Percentiles rank a stretch among this genome's conserved stretches.
Evolutionary conservation across 805 yeast species (phyloP).

Genomic region (Hanseniaspora lindneri): DNA sequence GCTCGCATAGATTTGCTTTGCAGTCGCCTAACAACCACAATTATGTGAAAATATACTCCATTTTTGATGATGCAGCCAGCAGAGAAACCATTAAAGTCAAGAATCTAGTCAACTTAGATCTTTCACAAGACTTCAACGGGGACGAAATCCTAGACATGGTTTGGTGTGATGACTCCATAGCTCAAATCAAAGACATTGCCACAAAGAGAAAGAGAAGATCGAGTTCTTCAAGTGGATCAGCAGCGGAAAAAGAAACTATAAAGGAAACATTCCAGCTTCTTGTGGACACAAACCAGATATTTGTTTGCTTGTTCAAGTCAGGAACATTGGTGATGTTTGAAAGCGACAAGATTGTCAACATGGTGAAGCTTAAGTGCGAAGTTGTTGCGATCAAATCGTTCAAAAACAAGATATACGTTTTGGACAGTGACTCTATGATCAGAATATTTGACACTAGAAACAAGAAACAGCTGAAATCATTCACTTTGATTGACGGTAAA

Average conservation of each 20-base stretch:
- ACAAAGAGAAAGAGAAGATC: constrained; percentile 12
- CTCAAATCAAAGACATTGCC: constrained; percentile 10
- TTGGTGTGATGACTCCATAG: constrained; percentile 13
- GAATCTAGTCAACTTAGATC: constrained; percentile 7
- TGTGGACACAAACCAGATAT: constrained; percentile 21
- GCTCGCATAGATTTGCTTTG: constrained; percentile 14
- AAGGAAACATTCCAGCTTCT: neutral
- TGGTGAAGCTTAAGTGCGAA: constrained; percentile 30
- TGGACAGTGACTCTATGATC: constrained; percentile 27
- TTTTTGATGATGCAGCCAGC: constrained; percentile 9
- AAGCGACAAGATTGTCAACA: constrained; percentile 29
- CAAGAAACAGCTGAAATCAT: constrained; percentile 29
- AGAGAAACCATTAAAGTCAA: constrained; percentile 6
- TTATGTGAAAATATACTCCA: constrained; percentile 7
- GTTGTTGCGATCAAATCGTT: constrained; percentile 30
- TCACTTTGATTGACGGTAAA: constrained; percentile 28
- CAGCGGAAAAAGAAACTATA: constrained; percentile 18
- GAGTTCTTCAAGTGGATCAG: neutral
- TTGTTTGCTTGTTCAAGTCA: constrained; percentile 25
- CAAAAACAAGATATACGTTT: constrained; percentile 28
- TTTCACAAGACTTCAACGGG: constrained; percentile 13
- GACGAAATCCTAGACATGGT: constrained; percentile 12
- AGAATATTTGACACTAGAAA: constrained; percentile 27
- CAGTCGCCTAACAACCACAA: constrained; percentile 14
- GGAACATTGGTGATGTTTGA: constrained; percentile 28